Percentiles rank a stretch among this genome's conserved stretches.
Conservation (phyloP, 2,329 filamentous ascomycete genomes). For the Alternaria metachromatica region DNA sequence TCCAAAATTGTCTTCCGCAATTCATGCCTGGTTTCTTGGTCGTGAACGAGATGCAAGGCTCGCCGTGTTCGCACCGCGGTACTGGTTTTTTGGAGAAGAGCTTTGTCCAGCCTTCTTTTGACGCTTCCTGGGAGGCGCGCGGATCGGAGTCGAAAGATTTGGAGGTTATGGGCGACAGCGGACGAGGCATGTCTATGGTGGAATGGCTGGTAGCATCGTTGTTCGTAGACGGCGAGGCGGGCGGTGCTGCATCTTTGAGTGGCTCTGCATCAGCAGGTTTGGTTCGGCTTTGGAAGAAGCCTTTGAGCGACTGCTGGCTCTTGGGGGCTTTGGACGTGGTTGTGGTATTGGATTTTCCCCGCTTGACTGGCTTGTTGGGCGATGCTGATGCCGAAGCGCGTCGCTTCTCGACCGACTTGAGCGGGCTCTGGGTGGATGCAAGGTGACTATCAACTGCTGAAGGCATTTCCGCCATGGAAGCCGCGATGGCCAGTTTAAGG, state of each 20-base stretch:
- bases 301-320: constrained; percentile 70
- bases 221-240: constrained; percentile 3
- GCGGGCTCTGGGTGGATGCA: constrained; percentile 13
- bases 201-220: constrained; percentile 5
- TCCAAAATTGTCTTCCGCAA: constrained; percentile 71
- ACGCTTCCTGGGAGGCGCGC: constrained; percentile 60
- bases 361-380: constrained; percentile 52
- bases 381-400: constrained; percentile 26
- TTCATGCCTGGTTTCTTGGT: constrained; percentile 93
- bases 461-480: constrained; percentile 6
- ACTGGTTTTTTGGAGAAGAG: constrained; percentile 76
- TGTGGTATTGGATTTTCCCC: constrained; percentile 54
- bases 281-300: constrained; percentile 69
- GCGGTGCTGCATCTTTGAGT: constrained; percentile 4
- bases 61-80: constrained; percentile 85
- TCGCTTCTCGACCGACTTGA: constrained; percentile 42
- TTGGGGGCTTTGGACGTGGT: constrained; percentile 43
- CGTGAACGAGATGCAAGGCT: constrained; percentile 81
- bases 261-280: constrained; percentile 14
- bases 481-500: constrained; percentile 5
- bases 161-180: constrained; percentile 1
- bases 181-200: constrained; percentile 1
- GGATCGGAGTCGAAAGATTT: constrained; percentile 30
- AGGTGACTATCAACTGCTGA: constrained; percentile 9
- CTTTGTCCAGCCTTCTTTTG: constrained; percentile 85